phyloP scores from a whole-genome alignment of 2,329 filamentous ascomycete species.

The Macrophomina pseudophaseolina region DNA sequence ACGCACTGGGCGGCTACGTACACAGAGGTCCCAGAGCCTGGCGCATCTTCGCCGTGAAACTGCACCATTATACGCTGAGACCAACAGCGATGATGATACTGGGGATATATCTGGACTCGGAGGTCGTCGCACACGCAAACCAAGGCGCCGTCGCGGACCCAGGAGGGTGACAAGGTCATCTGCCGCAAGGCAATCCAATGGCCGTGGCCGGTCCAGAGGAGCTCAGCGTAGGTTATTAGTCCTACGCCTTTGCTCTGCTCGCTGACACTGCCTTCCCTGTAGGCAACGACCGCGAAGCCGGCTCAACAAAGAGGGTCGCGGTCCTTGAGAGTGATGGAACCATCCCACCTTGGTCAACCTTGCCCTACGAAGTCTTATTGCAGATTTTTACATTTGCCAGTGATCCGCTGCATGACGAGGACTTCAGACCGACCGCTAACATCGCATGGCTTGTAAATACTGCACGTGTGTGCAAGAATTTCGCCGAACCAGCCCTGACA shows the following conservation, averaged over 20 bases:
- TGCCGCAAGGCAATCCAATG: not conserved
- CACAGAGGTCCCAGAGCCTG: constrained; percentile 8
- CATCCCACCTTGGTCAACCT: constrained; percentile 63
- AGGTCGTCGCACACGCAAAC: not conserved
- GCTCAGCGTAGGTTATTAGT: constrained; percentile 11
- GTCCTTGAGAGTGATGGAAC: constrained; percentile 34
- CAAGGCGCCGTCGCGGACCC: constrained; percentile 5
- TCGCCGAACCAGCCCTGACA: constrained; percentile 74
- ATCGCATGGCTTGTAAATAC: constrained; percentile 69
- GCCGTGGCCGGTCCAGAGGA: not conserved
- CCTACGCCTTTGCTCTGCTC: not conserved
- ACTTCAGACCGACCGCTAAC: constrained; percentile 49
- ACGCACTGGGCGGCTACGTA: constrained; percentile 7
- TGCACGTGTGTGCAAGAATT: constrained; percentile 64
- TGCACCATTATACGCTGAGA: constrained; percentile 12
- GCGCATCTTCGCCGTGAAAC: constrained; percentile 22
- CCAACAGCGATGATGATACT: constrained; percentile 8
- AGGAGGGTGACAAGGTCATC: constrained; percentile 7
- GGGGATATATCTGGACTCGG: constrained; percentile 6
- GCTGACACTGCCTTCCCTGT: constrained; percentile 12
- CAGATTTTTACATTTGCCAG: constrained; percentile 74
- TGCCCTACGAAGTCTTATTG: constrained; percentile 72
- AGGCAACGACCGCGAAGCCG: not conserved
- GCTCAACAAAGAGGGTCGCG: not conserved
- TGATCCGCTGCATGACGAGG: constrained; percentile 58